Evolutionary conservation across 306 rosid species (phyloP), one percentile per base, ranked within the genome.

Genomic region (Begonia masoniana): DNA sequence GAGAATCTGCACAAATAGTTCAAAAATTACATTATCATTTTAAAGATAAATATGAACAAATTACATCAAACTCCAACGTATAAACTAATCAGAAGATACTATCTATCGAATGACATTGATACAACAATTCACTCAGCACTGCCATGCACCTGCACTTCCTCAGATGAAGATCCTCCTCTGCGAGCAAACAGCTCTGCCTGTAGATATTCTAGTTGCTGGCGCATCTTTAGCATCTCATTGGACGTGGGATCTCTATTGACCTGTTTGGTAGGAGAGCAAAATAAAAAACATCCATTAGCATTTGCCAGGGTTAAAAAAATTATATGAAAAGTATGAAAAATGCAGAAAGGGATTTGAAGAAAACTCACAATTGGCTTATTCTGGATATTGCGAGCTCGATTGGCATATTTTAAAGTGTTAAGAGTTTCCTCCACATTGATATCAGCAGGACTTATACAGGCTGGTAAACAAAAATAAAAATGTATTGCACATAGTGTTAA

Each of bases 401-500:
- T 92, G 36, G 99, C 99, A 47, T 92, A 92, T 75, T 92, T 92
- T 63, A 92, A 80, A 74, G 99, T 92, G 82, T 92, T 92, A 12
- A 92, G 82, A 73, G 99, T 92, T 76, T 92, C 99, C 83, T 92
- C 99, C 17, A 95, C 96, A 69, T 92, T 92, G 66, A 92, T 92
- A 68, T 92, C 99, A 57, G 99, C 96, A 54, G 99, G 99, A 70
- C 99, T 92, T 64, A 87, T 84, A 78, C 99, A 92, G 63, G 99
- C 99, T 92, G 76, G 62, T 31, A 71, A 82, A 50, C 56, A 50
- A 55, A 59, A 61, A 50, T 58, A 9, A 21, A 43, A 52, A 19
- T 15, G 24, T 42, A n/a, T n/a, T n/a, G n/a, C n/a, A n/a, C n/a
- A n/a, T n/a, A 74, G 99, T 92, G 82, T 92, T 92, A 12, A 92